Evolutionary conservation across 495 filamentous ascomycete species (phyloP).

Genomic region (Astrocystis sublimbata): DNA sequence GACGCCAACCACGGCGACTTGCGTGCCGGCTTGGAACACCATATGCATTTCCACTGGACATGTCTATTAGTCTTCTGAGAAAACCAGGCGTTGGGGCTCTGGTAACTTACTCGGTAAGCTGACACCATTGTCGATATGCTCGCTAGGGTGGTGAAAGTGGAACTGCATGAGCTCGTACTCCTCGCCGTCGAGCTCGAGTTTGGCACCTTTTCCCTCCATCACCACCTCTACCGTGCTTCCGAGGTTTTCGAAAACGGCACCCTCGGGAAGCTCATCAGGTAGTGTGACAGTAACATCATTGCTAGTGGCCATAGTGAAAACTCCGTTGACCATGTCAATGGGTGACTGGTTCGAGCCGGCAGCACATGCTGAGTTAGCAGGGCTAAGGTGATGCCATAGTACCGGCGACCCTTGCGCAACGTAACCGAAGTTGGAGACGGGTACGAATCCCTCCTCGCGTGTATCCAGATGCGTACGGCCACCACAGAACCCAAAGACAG

Average conservation of each 20-base stretch:
- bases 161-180: constrained; percentile 61
- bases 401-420: constrained; percentile 54
- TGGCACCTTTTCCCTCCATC: constrained; percentile 39
- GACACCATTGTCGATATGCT: constrained; percentile 58
- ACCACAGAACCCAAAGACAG: constrained; percentile 29
- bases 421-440: constrained; percentile 50
- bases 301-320: constrained; percentile 44
- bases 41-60: constrained; percentile 66
- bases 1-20: constrained; percentile 59
- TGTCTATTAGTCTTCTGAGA: constrained; percentile 15
- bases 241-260: constrained; percentile 57
- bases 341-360: constrained; percentile 62
- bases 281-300: constrained; percentile 36
- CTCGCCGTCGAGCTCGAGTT: constrained; percentile 45
- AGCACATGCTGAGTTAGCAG: constrained; percentile 51
- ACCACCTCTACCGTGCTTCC: constrained; percentile 61
- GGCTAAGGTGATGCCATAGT: constrained; percentile 57
- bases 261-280: constrained; percentile 34
- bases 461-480: constrained; percentile 36
- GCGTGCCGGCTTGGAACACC: constrained; percentile 53
- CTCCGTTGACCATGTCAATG: constrained; percentile 52
- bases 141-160: constrained; percentile 70
- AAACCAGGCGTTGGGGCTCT: not conserved
- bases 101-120: constrained; percentile 42
- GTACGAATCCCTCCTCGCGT: constrained; percentile 34